phyloP scores from a whole-genome alignment of 2,329 filamentous ascomycete genomes.

The Aspergillus clavatus region DNA sequence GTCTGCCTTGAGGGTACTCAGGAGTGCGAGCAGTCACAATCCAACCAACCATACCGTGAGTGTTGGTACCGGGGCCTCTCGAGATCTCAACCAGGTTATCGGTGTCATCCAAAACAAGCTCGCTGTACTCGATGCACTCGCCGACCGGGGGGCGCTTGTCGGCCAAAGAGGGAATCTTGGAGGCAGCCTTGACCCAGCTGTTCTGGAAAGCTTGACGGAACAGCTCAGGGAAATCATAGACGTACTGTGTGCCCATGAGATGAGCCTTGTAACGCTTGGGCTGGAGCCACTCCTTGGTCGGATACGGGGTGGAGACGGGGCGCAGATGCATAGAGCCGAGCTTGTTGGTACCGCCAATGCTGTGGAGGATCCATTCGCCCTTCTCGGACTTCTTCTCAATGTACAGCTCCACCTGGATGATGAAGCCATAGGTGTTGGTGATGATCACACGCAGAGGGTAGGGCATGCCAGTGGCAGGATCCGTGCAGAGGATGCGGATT shows the following conservation, averaged over 20 bases:
- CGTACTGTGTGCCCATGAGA: slow-evolving; percentile 97
- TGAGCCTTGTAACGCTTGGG: slow-evolving; percentile 99
- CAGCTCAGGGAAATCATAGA: slow-evolving; percentile 98
- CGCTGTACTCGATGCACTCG: slow-evolving; percentile 89
- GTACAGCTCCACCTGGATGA: slow-evolving; percentile 96
- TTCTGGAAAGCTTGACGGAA: slow-evolving; percentile 98
- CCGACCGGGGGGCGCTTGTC: slow-evolving; percentile 79
- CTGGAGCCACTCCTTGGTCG: slow-evolving; percentile 97
- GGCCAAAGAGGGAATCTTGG: slow-evolving; percentile 66
- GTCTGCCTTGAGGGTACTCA: slow-evolving; percentile 86
- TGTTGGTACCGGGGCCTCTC: slow-evolving; percentile 91
- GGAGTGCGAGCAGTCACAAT: slow-evolving; percentile 90
- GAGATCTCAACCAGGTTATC: slow-evolving; percentile 90
- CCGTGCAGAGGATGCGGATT: slow-evolving; percentile 97
- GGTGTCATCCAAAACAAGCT: slow-evolving; percentile 90
- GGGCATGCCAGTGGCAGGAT: slow-evolving; percentile 73
- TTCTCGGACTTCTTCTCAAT: slow-evolving; percentile 97
- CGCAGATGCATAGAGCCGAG: slow-evolving; percentile 92
- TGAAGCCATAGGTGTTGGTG: slow-evolving; percentile 96
- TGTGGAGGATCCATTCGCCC: slow-evolving; percentile 98
- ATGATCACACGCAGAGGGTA: slow-evolving; percentile 94
- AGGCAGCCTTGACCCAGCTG: slow-evolving; percentile 74
- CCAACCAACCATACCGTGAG: slow-evolving; percentile 98
- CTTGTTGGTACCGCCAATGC: slow-evolving; percentile 90
- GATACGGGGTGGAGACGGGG: slow-evolving; percentile 85